Base-by-base conservation (phyloP, 2,329 filamentous ascomycete species). In the Nothophaeocryptopus gaeumannii region DNA sequence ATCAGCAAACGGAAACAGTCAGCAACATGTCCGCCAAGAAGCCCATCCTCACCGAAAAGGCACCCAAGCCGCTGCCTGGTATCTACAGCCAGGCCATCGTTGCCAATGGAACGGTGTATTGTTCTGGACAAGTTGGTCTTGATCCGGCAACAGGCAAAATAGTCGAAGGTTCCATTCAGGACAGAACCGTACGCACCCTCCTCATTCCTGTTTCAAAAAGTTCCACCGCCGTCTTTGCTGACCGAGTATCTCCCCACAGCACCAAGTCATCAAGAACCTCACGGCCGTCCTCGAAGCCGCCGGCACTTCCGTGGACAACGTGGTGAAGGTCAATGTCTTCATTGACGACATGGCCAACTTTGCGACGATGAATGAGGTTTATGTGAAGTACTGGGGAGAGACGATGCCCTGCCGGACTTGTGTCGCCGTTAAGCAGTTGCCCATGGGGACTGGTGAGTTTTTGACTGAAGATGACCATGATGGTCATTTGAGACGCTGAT, bases 311-410 rank as follows among this genome's bases (percentile, higher is more conserved):
- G 70, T 86, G 33, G 71, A 77, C 29, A 83, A 85, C 48, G 77
- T 82, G 0, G 77, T 87, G 64, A 86, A 87, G 67, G 78, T 84
- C 54, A 86, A 85, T 59, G 73, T 86, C 20, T 88, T 83, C 63
- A 64, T 88, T 14, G 80, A 78, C 1, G 76, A 78, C 50, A 87
- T 88, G 82, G 72, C 78, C 39, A 74, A 86, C 64, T 87, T 86
- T 63, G 76, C 72, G 0, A 70, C 72, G 8, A 77, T 84, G 70
- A 83, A 82, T 53, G 75, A 77, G 51, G 78, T 73, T 2, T 83
- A 81, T 49, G 56, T 42, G 34, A 51, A 51, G 44, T 69, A 67
- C 37, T 67, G 62, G 56, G 65, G 62, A 8, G 62, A 64, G 26
- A 49, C 54, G 12, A 66, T 69, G 56, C 65, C 64, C 11, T 63